Evolutionary conservation across 306 rosid genomes (phyloP).

Genomic region (Vicia faba): DNA sequence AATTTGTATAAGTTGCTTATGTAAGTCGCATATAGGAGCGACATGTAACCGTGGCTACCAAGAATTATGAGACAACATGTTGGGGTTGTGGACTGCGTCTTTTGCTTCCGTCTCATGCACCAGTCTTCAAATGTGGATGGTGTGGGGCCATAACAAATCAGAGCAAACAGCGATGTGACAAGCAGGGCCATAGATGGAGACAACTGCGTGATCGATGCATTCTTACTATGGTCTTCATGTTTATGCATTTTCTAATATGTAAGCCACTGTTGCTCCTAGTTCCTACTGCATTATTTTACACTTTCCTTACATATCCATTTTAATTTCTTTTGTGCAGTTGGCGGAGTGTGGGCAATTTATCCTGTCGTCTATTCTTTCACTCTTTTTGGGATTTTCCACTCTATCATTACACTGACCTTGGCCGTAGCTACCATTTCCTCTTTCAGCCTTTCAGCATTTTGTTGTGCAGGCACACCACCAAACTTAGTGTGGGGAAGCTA

Average conservation of each 20-base stretch:
- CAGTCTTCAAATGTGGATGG: conserved; percentile 94
- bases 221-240: conserved; percentile 60
- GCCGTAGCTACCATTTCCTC: conserved; percentile 62
- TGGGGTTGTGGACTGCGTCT: conserved; percentile 95
- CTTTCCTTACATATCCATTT: conserved; percentile 20
- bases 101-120: conserved; percentile 59
- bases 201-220: conserved; percentile 72
- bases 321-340: conserved; percentile 61
- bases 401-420: conserved; percentile 53
- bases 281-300: conserved; percentile 12
- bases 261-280: conserved; percentile 43
- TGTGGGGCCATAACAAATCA: conserved; percentile 90
- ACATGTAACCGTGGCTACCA: conserved; percentile 45
- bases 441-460: conserved; percentile 74
- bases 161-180: conserved; percentile 48
- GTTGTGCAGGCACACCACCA: conserved; percentile 83
- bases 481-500: conserved; percentile 78
- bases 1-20: conserved; percentile 54
- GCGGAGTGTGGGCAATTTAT: conserved; percentile 82
- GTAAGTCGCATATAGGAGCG: conserved; percentile 67
- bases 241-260: conserved; percentile 84
- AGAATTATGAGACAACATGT: conserved; percentile 62
- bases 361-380: conserved; percentile 68
- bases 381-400: conserved; percentile 64
- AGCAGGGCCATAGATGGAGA: conserved; percentile 61